phyloP scores from a whole-genome alignment of 345 rosid genomes.

The Pseudoturritis turrita region DNA sequence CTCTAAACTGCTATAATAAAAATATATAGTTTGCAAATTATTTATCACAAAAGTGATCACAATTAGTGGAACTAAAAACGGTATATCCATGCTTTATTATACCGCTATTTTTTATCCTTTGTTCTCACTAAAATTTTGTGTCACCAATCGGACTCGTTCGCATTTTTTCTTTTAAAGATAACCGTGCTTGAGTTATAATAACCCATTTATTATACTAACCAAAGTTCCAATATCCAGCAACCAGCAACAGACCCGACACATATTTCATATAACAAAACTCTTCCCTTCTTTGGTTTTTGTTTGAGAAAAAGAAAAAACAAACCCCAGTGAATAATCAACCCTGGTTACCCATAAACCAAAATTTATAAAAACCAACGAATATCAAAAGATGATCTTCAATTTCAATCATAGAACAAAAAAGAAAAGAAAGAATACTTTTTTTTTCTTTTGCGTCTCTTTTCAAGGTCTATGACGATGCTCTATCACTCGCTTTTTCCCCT shows the following conservation, averaged over 20 bases:
- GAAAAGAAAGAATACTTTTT: neutral
- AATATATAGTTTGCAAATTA: too few species aligned
- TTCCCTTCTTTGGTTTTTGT: neutral
- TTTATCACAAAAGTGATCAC: too few species aligned
- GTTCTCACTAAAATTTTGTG: too few species aligned
- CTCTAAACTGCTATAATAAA: too few species aligned
- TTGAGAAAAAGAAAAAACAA: neutral
- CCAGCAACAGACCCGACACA: constrained; percentile 7
- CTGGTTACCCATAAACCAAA: constrained; percentile 21
- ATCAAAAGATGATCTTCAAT: neutral
- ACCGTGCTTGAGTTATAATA: neutral
- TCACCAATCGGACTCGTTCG: too few species aligned
- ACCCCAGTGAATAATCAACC: too few species aligned
- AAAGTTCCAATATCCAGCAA: constrained; percentile 3
- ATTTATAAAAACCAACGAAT: constrained; percentile 17
- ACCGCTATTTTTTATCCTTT: too few species aligned
- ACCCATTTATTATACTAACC: constrained; percentile 11
- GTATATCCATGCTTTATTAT: too few species aligned
- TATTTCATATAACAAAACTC: neutral
- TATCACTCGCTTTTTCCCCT: constrained; percentile 32
- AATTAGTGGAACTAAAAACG: too few species aligned
- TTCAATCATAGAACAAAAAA: constrained; percentile 17
- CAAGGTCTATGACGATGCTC: constrained; percentile 27
- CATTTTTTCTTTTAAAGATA: neutral
- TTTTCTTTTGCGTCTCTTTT: neutral